phyloP scores from a whole-genome alignment of 164 flowering plant species.

The Vitis cinerea region DNA sequence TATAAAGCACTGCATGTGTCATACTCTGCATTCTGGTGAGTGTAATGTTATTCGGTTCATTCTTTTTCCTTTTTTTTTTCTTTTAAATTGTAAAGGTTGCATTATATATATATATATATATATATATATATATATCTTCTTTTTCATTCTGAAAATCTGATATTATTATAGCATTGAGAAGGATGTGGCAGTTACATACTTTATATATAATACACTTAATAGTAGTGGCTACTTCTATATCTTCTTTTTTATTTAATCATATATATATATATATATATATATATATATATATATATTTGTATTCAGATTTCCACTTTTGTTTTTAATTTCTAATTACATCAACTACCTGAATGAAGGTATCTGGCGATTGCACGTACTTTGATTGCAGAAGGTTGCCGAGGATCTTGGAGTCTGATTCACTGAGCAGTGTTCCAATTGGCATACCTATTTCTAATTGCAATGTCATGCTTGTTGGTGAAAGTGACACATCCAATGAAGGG shows the following conservation, averaged over 20 bases:
- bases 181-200: not conserved
- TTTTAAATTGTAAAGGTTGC: too few relatives aligned
- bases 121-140: too few relatives aligned
- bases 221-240: not conserved
- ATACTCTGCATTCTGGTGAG: too few relatives aligned
- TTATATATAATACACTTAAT: too few relatives aligned
- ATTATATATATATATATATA: too few relatives aligned
- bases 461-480: constrained; percentile 56
- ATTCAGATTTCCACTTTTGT: too few relatives aligned
- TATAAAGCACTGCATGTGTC: too few relatives aligned
- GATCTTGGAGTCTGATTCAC: constrained; percentile 53
- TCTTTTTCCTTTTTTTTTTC: too few relatives aligned
- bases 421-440: constrained; percentile 89
- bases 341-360: constrained; percentile 46
- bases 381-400: constrained; percentile 72
- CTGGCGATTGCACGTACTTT: constrained; percentile 96
- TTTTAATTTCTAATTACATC: constrained; percentile 1
- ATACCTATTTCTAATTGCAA: constrained; percentile 71
- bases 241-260: too few relatives aligned
- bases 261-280: not conserved
- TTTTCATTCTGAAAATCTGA: not conserved
- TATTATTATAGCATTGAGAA: not conserved
- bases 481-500: constrained; percentile 44
- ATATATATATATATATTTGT: not conserved
- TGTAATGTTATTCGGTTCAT: too few relatives aligned